Conservation (phyloP, 208 protist genomes). For the Leishmania arabica region DNA sequence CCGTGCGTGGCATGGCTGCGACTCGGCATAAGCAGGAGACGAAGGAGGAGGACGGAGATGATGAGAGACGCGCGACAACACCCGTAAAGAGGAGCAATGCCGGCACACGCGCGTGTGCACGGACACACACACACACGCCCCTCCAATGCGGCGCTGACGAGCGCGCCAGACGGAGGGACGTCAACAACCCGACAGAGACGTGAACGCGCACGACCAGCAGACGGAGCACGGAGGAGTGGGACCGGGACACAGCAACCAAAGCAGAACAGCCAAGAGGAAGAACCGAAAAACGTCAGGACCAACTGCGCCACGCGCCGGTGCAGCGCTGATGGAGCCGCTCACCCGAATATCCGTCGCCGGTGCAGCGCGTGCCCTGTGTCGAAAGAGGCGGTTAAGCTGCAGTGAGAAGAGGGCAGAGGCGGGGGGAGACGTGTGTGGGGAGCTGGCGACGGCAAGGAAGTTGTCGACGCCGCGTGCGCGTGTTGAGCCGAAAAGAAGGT, state of each 20-base stretch:
- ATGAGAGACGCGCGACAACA: neutral
- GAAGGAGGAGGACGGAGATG: neutral
- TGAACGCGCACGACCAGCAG: neutral
- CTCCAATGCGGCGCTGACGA: neutral
- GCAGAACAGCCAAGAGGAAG: neutral
- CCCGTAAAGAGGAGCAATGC: neutral
- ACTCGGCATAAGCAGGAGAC: neutral
- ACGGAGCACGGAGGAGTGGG: neutral
- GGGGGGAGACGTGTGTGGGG: no score
- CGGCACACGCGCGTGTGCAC: neutral
- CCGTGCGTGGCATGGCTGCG: conserved; percentile 30
- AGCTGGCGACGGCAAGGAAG: no score
- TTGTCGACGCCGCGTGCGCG: no score
- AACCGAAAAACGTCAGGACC: no score
- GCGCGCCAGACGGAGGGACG: neutral
- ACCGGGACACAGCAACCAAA: neutral
- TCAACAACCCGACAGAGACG: neutral
- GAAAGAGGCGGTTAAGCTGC: neutral
- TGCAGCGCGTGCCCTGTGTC: neutral
- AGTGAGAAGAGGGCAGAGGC: no score
- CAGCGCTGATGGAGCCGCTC: neutral
- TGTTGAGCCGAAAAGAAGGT: no score
- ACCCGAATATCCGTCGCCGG: neutral
- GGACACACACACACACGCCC: neutral
- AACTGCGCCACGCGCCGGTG: no score